Percentiles rank a stretch among this genome's conserved stretches.
These are phyloP conservation scores for Rubia yunnanensis DNA, from an alignment of 257 asterid genomes.

Conservation along the genomic window DNA sequence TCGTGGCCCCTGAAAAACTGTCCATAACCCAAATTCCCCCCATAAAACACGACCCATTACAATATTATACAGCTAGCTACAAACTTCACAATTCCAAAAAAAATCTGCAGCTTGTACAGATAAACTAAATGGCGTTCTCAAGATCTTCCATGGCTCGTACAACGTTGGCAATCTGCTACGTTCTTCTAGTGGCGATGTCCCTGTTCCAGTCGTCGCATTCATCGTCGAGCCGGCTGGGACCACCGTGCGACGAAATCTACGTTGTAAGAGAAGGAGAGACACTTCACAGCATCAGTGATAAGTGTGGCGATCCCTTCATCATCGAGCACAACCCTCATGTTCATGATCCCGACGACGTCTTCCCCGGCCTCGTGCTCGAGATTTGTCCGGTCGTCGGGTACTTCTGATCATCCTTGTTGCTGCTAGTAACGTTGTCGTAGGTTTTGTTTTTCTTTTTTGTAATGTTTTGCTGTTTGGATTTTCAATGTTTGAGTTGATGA, in stretches of 20 bases:
- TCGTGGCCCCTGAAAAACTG: conserved; percentile 7
- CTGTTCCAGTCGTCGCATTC: not conserved
- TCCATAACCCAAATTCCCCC: not conserved
- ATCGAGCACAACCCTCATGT: conserved; percentile 19
- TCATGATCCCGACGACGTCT: conserved; percentile 23
- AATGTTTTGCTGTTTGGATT: not conserved
- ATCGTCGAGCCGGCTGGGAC: not conserved
- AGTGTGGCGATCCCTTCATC: conserved; percentile 16
- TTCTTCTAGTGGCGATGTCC: not conserved
- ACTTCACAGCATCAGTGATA: conserved; percentile 17
- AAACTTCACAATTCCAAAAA: not conserved
- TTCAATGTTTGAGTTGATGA: not conserved
- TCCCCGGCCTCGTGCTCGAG: conserved; percentile 24
- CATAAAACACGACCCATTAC: not conserved
- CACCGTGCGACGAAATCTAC: conserved; percentile 20
- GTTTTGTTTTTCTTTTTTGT: not conserved
- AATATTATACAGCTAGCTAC: not conserved
- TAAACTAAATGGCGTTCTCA: not conserved
- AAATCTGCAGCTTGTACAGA: not conserved
- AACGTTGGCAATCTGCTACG: not conserved
- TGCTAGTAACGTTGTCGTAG: conserved; percentile 1
- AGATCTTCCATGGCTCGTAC: not conserved
- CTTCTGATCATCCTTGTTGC: not conserved
- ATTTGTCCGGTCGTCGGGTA: conserved; percentile 1
- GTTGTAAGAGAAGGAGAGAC: conserved; percentile 26